Base-by-base conservation (phyloP, 495 filamentous ascomycete species). In the Neurospora sp. region DNA sequence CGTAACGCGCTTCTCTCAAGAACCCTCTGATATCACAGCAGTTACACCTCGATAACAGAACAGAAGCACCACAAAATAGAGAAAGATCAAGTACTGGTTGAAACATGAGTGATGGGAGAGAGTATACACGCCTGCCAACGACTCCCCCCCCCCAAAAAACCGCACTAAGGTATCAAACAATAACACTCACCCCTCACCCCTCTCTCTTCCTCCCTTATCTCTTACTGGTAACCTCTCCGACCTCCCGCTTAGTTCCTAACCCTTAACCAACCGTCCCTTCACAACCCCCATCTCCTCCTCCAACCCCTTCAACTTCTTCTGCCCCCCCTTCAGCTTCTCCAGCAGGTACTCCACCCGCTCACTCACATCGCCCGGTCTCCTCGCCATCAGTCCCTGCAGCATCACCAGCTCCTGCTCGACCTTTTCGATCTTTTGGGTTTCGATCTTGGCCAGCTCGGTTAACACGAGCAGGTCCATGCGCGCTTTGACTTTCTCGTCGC, bases 361-460 rank as follows among this genome's bases (percentile, higher is more conserved):
- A 0, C 79, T 81, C 19, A 91, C 79, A 82, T 94, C 88, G 71
- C 81, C 78, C 5, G 92, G 92, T 76, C 90, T 85, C 39, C 85
- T 89, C 3, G 88, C 89, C 73, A 94, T 76, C 31, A 78, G 76
- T 0, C 82, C 89, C 24, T 31, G 24, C 10, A 98, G 81, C 69
- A 91, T 75, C 73, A 83, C 85, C 70, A 99, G 83, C 81, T 99
- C 96, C 40, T 87, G 81, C 83, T 97, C 95, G 43, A 85, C 90
- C 81, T 93, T 95, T 15, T 90, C 89, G 70, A 98, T 93, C 9
- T 76, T 88, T 78, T 87, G 88, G 42, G 87, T 92, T 84, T 97
- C 94, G 13, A 86, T 87, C 76, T 90, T 90, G 19, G 89, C 87
- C 34, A 93, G 76, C 79, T 94, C 87, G 5, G 83, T 85, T 2